Base-by-base conservation (phyloP, 2,329 filamentous ascomycete genomes). In the Calycina marina region DNA sequence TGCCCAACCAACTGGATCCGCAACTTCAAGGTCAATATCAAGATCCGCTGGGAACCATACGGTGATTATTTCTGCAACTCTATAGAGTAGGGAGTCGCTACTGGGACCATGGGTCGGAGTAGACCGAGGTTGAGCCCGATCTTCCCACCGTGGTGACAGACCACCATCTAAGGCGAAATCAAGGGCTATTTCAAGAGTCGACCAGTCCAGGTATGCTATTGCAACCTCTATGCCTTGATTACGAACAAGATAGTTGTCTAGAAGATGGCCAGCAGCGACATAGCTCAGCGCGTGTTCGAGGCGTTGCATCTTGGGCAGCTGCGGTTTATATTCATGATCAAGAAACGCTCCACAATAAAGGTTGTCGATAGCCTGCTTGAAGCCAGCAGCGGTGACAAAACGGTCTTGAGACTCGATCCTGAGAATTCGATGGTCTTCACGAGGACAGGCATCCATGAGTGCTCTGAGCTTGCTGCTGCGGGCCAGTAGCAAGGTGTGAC, bases 211-310 rank as follows among this genome's bases (percentile, higher is more conserved):
- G 4, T 72, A 59, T 32, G 63, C 60, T 20, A 63, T 58, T 2
- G 72, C 72, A 38, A 77, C 62, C 29, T 72, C 65, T 15, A 77
- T 56, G 20, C 73, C 76, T 20, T 70, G 65, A 28, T 61, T 53
- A 8, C 67, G 57, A 15, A 80, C 62, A 14, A 63, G 61, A 2
- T 57, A 59, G 47, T 76, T 65, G 25, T 60, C 58, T 11, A 82
- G 57, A 24, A 71, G 56, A 30, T 67, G 59, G 1, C 74, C 77
- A 4, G 72, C 67, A 15, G 74, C 72, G 28, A 73, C 66, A 45
- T 79, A 78, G 14, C 71, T 70, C 13, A 82, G 54, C n/a, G 65
- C 66, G 39, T 69, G 68, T 18, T 63, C 56, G 36, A 72, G 62
- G 13, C 59, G 61, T 5, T 65, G 62, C 18, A 14, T 47, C 18